Evolutionary conservation across 2,329 filamentous ascomycete species (phyloP).

Genomic region (Aspergillus piperis): DNA sequence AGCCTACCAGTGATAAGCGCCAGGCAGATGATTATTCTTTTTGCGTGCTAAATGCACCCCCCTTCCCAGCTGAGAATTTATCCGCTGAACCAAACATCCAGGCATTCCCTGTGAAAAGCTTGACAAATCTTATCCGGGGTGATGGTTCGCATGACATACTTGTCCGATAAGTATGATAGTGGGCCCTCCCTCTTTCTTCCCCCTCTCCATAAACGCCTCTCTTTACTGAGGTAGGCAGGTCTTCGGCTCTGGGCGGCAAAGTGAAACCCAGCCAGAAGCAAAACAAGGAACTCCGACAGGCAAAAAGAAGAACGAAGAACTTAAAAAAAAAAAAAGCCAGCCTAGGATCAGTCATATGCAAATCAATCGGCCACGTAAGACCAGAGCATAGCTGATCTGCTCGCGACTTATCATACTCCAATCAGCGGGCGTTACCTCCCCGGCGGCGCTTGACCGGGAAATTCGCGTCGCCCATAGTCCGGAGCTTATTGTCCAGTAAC

Average conservation of each 20-base stretch:
- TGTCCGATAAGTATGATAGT: conserved; percentile 9
- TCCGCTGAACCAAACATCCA: conserved; percentile 1
- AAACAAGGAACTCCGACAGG: neutral
- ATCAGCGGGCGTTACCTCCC: neutral
- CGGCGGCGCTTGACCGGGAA: neutral
- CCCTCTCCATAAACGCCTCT: neutral
- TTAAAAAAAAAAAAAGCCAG: neutral
- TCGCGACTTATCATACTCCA: conserved; percentile 10
- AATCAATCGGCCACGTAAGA: conserved; percentile 13
- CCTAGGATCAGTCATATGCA: conserved; percentile 18
- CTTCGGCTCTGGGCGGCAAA: neutral
- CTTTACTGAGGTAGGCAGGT: neutral
- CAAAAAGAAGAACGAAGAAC: neutral
- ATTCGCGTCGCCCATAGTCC: conserved; percentile 3
- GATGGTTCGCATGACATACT: conserved; percentile 8
- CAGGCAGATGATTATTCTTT: neutral
- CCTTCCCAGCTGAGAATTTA: neutral
- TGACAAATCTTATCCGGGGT: conserved; percentile 14
- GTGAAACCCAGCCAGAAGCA: neutral
- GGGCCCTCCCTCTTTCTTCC: neutral
- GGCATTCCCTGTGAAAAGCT: conserved; percentile 6
- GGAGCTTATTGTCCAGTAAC: conserved; percentile 21
- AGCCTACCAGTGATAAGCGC: neutral
- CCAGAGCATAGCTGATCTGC: neutral
- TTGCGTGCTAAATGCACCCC: neutral